Evolutionary conservation across 2,329 filamentous ascomycete genomes (phyloP), one percentile per base, ranked within the genome.

Genomic region (Septoria petroselini): DNA sequence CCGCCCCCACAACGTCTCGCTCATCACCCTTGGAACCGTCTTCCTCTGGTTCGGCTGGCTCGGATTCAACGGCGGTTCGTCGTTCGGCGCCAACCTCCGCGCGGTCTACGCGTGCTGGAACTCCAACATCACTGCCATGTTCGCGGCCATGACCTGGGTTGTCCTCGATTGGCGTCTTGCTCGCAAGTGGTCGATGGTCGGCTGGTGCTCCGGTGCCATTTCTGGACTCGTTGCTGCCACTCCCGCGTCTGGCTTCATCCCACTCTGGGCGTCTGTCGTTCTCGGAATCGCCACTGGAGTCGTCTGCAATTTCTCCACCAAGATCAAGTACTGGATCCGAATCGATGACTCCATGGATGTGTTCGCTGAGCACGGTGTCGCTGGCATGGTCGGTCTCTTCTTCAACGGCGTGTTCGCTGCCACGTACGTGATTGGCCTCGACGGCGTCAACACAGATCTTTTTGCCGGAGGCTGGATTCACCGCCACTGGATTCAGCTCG

Each of bases 31-130:
- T 62, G 93, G 93, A 57, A 97, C 93, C 3, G 81, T 95, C 58
- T 81, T 98, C 63, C 88, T 98, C 49, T 97, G 91, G 91, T 97
- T 97, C 65, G 93, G 93, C 65, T 98, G 93, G 93, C 79, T 98
- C 58, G 93, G 91, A 48, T 98, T 98, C 82, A 98, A 97, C 78
- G 91, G 91, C 64, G 91, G 91, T 58, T 95, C 91, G n/a, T 76
- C 91, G 35, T 96, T 96, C 63, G 91, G 91, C 62, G 62, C 62
- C 37, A 62, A 62, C 58, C 55, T 97, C 81, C 97, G 93, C 59
- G 93, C 93, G 48, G 85, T 86, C 59, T 94, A 96, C 84, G 91
- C 93, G 48, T 95, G 88, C 82, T 98, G 91, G 91, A 97, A 97
- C 79, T 89, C 87, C 52, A 96, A 93, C 76, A 70, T 95, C 65